A percentile compares a stretch with the other conserved stretches of the same genome.
phyloP scores from a whole-genome alignment of 106 monocot species.

The Alisma plantagoaquatica region DNA sequence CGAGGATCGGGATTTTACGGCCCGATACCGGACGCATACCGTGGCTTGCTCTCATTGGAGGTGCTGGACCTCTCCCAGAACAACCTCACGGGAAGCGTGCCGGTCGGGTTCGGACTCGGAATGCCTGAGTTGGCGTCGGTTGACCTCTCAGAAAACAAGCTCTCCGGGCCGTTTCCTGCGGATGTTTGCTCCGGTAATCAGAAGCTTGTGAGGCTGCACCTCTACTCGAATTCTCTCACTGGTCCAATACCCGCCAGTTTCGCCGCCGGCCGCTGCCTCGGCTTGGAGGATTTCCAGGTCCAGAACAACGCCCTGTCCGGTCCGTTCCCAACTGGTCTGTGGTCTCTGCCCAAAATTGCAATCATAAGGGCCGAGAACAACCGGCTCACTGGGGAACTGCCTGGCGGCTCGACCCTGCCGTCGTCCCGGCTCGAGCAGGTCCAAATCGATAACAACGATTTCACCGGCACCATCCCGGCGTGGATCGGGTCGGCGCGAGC shows the following conservation, averaged over 20 bases:
- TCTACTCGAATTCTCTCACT: slow-evolving; percentile 35
- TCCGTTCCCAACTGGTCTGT: slow-evolving; percentile 39
- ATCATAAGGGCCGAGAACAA: slow-evolving; percentile 58
- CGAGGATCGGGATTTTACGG: slow-evolving; percentile 48
- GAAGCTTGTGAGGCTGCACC: slow-evolving; percentile 28
- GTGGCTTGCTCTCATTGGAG: slow-evolving; percentile 28
- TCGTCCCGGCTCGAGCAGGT: slow-evolving; percentile 45
- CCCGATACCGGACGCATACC: slow-evolving; percentile 31
- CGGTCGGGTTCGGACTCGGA: slow-evolving; percentile 38
- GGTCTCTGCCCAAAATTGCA: slow-evolving; percentile 44
- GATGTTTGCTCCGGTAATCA: slow-evolving; percentile 39
- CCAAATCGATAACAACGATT: slow-evolving; percentile 65
- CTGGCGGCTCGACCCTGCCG: slow-evolving; percentile 19
- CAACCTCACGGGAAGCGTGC: slow-evolving; percentile 44
- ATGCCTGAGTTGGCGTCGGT: slow-evolving; percentile 31
- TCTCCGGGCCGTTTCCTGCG: slow-evolving; percentile 47
- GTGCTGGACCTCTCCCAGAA: slow-evolving; percentile 48
- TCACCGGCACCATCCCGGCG: slow-evolving; percentile 43
- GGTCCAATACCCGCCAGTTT: slow-evolving; percentile 25
- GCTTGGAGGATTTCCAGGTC: slow-evolving; percentile 50
- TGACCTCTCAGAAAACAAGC: slow-evolving; percentile 54
- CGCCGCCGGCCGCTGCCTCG: slow-evolving; percentile 30
- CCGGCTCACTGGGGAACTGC: slow-evolving; percentile 41
- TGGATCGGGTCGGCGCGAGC: slow-evolving; percentile 31
- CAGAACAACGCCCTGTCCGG: slow-evolving; percentile 48